Conservation (phyloP, 345 rosid genomes). For the Hibiscus trionum region DNA sequence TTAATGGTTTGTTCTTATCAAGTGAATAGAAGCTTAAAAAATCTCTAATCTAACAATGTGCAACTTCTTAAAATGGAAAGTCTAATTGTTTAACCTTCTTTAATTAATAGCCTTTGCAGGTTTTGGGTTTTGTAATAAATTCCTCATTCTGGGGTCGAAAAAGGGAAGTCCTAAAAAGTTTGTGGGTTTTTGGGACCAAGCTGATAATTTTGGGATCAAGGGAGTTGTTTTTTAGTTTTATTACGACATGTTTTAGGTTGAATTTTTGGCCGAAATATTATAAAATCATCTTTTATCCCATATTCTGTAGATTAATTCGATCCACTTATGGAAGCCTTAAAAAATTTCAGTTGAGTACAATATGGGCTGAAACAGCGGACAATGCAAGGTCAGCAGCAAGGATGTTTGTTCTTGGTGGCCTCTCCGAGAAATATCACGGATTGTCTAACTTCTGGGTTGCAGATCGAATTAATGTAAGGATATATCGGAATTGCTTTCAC, state of each 20-base stretch:
- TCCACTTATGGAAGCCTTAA: not conserved
- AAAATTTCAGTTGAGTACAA: conserved; percentile 73
- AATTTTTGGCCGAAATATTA: not conserved
- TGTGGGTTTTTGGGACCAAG: not conserved
- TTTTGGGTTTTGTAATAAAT: not conserved
- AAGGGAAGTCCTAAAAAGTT: not conserved
- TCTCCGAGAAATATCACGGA: conserved; percentile 77
- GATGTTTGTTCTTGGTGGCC: conserved; percentile 77
- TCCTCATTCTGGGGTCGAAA: not conserved
- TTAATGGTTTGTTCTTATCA: not conserved
- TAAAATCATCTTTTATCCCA: not conserved
- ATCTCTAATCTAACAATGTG: not conserved
- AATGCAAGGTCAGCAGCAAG: conserved; percentile 89
- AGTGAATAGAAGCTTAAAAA: not conserved
- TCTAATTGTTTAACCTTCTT: not conserved
- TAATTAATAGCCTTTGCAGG: not conserved
- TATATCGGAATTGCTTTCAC: conserved; percentile 17
- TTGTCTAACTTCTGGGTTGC: conserved; percentile 69
- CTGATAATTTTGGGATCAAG: not conserved
- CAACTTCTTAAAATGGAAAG: not conserved
- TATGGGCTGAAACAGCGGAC: conserved; percentile 95
- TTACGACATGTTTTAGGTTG: not conserved
- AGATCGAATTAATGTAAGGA: conserved; percentile 76
- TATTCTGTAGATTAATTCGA: too few species aligned
- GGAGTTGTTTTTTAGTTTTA: not conserved